These are phyloP conservation scores for Eutrema japonicum DNA, from an alignment of 345 rosid species.

Conservation along the genomic window DNA sequence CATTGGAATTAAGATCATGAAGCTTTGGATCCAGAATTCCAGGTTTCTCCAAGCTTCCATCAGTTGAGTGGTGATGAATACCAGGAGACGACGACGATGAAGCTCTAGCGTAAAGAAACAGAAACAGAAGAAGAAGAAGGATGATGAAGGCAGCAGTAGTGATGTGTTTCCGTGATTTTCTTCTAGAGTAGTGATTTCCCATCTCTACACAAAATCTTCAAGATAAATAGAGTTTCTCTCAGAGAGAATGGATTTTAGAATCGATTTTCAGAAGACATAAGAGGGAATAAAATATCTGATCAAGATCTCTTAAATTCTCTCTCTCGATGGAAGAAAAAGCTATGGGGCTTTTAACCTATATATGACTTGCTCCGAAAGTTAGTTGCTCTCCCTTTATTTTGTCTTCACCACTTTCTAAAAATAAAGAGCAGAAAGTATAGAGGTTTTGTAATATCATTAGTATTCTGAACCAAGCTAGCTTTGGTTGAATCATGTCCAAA, in stretches of 20 bases:
- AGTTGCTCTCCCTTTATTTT: conserved; percentile 29
- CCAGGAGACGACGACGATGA: conserved; percentile 29
- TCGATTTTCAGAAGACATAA: not conserved
- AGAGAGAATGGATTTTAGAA: conserved; percentile 18
- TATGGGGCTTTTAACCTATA: conserved; percentile 32
- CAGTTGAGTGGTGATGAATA: conserved; percentile 36
- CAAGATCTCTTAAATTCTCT: conserved; percentile 32
- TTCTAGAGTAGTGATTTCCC: conserved; percentile 37
- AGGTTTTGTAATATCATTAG: not conserved
- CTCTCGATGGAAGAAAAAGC: conserved; percentile 40
- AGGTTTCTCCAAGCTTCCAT: conserved; percentile 34
- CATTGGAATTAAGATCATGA: conserved; percentile 24
- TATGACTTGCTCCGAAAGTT: conserved; percentile 47
- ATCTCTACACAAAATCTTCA: conserved; percentile 21
- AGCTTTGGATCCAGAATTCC: conserved; percentile 21
- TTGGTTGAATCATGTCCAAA: conserved; percentile 19
- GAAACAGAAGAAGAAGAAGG: conserved; percentile 39
- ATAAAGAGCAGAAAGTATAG: not conserved
- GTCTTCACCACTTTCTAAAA: conserved; percentile 16
- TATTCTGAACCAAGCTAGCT: conserved; percentile 1
- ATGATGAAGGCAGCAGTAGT: conserved; percentile 25
- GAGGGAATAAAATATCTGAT: conserved; percentile 13
- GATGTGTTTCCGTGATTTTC: conserved; percentile 35
- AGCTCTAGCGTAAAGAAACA: conserved; percentile 38
- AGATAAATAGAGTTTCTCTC: conserved; percentile 19